These are phyloP conservation scores for Populus hybrid DNA, from an alignment of 441 rosid genomes.

Conservation along the genomic window DNA sequence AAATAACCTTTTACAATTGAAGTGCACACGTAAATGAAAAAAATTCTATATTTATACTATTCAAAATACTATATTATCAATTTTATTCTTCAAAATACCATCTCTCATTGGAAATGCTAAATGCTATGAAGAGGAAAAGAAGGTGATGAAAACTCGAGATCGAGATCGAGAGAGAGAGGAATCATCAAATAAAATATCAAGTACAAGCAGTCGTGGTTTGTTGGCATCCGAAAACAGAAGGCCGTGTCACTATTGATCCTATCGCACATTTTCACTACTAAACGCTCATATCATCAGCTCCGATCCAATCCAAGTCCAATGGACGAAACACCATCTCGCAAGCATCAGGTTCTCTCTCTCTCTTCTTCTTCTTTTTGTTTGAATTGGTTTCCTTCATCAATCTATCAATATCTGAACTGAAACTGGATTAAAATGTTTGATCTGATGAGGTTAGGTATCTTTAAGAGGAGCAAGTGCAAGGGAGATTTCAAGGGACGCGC, in stretches of 20 bases:
- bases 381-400: background rate
- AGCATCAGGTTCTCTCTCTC: background rate
- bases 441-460: conserved; percentile 58
- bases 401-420: background rate
- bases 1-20: too few relatives aligned
- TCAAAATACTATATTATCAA: too few relatives aligned
- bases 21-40: too few relatives aligned
- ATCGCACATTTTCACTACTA: background rate
- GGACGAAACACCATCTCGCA: conserved; percentile 60
- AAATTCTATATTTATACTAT: too few relatives aligned
- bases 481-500: conserved; percentile 93
- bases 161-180: background rate
- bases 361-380: background rate
- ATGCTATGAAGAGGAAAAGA: too few relatives aligned
- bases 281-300: background rate
- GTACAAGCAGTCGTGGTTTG: background rate
- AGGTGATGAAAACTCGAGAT: background rate
- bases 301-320: conserved; percentile 23
- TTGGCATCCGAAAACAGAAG: background rate
- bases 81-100: too few relatives aligned
- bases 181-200: background rate
- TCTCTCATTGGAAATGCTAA: too few relatives aligned
- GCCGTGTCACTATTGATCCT: background rate
- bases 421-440: background rate
- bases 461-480: conserved; percentile 89